Conservation (phyloP, 306 rosid genomes). For the Canavalia ensiformis region DNA sequence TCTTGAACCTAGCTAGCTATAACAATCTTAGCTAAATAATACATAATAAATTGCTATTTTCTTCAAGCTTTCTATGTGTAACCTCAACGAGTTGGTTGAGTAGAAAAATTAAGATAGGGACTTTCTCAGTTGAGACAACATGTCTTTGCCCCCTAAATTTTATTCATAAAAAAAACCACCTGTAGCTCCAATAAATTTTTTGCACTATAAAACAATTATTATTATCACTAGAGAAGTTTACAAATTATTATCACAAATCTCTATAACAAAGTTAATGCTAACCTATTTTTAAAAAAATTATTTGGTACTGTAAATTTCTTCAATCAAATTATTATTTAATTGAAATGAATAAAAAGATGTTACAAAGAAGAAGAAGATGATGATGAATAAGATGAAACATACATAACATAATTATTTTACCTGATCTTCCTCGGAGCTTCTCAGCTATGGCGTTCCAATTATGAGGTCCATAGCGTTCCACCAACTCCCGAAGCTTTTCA, state of each 20-base stretch:
- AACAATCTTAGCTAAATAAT: background rate
- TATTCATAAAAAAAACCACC: background rate
- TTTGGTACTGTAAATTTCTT: conserved; percentile 6
- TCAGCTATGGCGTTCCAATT: conserved; percentile 99
- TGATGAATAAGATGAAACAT: background rate
- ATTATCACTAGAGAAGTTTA: background rate
- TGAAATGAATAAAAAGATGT: conserved; percentile 7
- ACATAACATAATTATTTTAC: conserved; percentile 44
- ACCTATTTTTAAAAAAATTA: background rate
- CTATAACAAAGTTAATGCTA: background rate
- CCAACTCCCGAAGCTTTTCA: conserved; percentile 85
- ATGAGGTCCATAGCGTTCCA: conserved; percentile 95
- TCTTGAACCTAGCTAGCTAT: background rate
- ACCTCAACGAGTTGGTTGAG: background rate
- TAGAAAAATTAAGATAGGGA: background rate
- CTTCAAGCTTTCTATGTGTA: background rate
- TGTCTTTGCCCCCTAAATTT: background rate
- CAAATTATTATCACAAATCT: background rate
- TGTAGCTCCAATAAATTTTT: background rate
- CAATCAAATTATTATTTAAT: background rate
- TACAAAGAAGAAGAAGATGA: conserved; percentile 21
- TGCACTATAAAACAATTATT: background rate
- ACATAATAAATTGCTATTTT: background rate
- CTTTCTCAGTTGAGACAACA: background rate
- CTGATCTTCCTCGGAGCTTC: conserved; percentile 96